Base-by-base conservation (phyloP, 805 yeast species). In the Teunomyces kruisii region DNA sequence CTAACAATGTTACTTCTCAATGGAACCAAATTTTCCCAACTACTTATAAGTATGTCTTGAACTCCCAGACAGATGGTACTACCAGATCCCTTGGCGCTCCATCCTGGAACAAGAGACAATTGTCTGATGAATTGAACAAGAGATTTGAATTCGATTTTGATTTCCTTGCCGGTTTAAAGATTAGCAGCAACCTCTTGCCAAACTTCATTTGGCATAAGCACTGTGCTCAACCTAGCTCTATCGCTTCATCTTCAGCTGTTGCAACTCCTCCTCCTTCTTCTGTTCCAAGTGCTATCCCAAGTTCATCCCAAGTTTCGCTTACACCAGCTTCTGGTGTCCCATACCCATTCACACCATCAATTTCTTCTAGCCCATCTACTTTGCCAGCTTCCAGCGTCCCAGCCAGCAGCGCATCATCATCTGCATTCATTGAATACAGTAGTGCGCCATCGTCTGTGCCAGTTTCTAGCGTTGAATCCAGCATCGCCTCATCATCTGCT, bases 141-240 rank as follows among this genome's bases (percentile, higher is more conserved):
- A 46, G 47, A 40, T 22, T 42, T 36, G 22, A 16, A 22, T 17
- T 30, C 26, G 50, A 46, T 40, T 6, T 36, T 15, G 41, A 32
- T 29, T 19, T 44, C 33, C 45, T 47, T 40, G 44, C 36, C 13
- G 14, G 40, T 15, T 39, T 50, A 26, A 26, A 45, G 16, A 37
- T 48, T 17, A 43, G 40, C 35, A 17, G 42, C 41, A 52, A 46
- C 41, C 33, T 45, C 36, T 52, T 52, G 47, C 55, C 55, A 42
- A 52, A 52, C 54, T 52, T 52, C 48, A 39, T 53, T 42, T 52
- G 54, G 54, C 37, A 45, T 13, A 38, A 24, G 12, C 22, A 39
- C 24, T 48, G 51, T 43, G 42, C 44, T 8, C 30, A 44, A 16
- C 32, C 48, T 24, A 29, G 41, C n/a, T 27, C 48, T 12, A 13